phyloP scores from a whole-genome alignment of 2,329 filamentous ascomycete species.

The Exophiala alcalophila region DNA sequence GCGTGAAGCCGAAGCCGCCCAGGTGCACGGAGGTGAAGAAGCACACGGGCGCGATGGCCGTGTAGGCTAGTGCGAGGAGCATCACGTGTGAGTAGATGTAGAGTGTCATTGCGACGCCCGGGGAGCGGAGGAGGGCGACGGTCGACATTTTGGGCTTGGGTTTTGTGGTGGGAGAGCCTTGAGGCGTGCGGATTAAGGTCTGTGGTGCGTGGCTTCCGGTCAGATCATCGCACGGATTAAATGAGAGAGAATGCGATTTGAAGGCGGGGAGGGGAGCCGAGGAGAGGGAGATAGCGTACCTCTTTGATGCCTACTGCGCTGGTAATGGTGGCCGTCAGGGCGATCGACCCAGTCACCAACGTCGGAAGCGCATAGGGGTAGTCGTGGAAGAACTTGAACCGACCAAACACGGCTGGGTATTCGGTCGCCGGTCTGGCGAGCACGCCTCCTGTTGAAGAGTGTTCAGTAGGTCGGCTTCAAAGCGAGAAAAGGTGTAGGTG shows the following conservation, averaged over 20 bases:
- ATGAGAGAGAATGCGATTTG: no score
- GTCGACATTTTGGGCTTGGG: conserved; percentile 46
- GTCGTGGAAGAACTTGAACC: conserved; percentile 56
- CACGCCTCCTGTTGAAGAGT: conserved; percentile 52
- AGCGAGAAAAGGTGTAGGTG: conserved; percentile 23
- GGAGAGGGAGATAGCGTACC: conserved; percentile 26
- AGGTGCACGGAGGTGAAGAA: conserved; percentile 61
- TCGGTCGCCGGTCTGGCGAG: conserved; percentile 65
- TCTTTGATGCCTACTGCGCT: conserved; percentile 61
- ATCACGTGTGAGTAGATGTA: conserved; percentile 64
- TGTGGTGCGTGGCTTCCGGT: no score
- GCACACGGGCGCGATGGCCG: conserved; percentile 66
- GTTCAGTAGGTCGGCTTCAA: conserved; percentile 1
- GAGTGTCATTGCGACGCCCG: conserved; percentile 65
- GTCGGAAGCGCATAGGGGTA: conserved; percentile 67
- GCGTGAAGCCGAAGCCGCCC: conserved; percentile 64
- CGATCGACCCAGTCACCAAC: conserved; percentile 56
- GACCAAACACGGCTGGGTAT: conserved; percentile 59
- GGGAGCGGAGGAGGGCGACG: conserved; percentile 57
- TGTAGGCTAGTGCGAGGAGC: conserved; percentile 69
- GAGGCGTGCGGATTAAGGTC: no score
- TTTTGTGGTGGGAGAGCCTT: no score
- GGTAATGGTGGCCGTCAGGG: conserved; percentile 52
- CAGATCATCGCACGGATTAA: no score
- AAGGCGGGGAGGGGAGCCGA: neutral